phyloP scores from a whole-genome alignment of 1,139 yeast genomes.

The Hansenula lynferdii region DNA sequence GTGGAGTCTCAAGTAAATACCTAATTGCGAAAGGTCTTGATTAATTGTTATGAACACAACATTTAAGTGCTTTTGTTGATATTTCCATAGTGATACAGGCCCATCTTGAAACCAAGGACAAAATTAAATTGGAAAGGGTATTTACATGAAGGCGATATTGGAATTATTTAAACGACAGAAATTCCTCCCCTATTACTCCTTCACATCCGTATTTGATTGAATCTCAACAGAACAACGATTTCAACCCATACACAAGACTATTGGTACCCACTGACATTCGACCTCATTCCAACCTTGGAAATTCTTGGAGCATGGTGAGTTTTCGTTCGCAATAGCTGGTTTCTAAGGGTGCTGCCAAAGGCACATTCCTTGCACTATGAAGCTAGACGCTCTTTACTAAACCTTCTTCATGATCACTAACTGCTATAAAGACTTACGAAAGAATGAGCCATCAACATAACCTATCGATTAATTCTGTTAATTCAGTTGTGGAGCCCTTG shows the following conservation, averaged over 20 bases:
- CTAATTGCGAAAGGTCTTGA: constrained; percentile 2
- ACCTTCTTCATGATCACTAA: too few relatives aligned
- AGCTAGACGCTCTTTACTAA: too few relatives aligned
- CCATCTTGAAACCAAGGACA: constrained; percentile 5
- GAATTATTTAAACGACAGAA: constrained; percentile 1
- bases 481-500: constrained; percentile 21
- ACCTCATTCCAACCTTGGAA: too few relatives aligned
- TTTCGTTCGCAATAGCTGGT: too few relatives aligned
- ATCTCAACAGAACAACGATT: too few relatives aligned
- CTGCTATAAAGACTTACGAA: constrained; percentile 5
- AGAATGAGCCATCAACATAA: constrained; percentile 18
- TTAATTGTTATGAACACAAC: constrained; percentile 4
- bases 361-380: too few relatives aligned
- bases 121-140: constrained; percentile 2
- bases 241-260: too few relatives aligned
- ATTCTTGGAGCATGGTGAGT: too few relatives aligned
- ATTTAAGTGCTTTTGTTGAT: constrained; percentile 2
- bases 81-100: constrained; percentile 4
- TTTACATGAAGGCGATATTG: constrained; percentile 1
- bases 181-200: not conserved
- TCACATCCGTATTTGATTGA: not conserved
- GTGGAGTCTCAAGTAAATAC: too few relatives aligned
- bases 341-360: too few relatives aligned
- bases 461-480: constrained; percentile 21
- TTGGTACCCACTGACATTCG: too few relatives aligned